These are phyloP conservation scores for Xylariomycetidae sp. DNA, from an alignment of 2,329 filamentous ascomycete genomes.

Conservation along the genomic window DNA sequence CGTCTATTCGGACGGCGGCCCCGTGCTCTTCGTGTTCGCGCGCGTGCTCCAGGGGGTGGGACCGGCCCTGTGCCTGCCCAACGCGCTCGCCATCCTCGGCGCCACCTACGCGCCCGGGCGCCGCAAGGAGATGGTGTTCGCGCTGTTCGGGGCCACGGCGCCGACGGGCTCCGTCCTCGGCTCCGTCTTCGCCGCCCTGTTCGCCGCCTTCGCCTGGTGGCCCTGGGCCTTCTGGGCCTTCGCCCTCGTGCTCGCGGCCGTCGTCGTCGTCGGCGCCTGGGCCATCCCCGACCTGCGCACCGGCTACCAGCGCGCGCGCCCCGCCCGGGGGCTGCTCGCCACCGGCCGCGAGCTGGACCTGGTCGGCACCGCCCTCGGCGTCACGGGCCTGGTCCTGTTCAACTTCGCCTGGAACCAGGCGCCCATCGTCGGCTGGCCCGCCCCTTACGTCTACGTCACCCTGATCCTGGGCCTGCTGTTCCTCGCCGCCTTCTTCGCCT, in stretches of 20 bases:
- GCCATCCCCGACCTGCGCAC: conserved; percentile 7
- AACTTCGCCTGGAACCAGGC: conserved; percentile 60
- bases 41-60: conserved; percentile 50
- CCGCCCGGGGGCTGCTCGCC: conserved; percentile 12
- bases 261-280: conserved; percentile 15
- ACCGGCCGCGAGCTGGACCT: conserved; percentile 20
- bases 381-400: conserved; percentile 47
- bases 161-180: conserved; percentile 28
- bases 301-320: conserved; percentile 1
- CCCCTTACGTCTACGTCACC: conserved; percentile 44
- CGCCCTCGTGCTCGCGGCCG: conserved; percentile 21
- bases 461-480: conserved; percentile 49
- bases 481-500: conserved; percentile 44
- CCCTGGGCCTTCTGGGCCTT: conserved; percentile 27
- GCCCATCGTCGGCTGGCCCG: conserved; percentile 45
- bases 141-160: conserved; percentile 30
- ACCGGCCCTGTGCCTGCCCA: conserved; percentile 51
- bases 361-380: conserved; percentile 30
- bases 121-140: conserved; percentile 31
- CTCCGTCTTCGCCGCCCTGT: conserved; percentile 21
- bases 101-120: conserved; percentile 38
- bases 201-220: conserved; percentile 26
- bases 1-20: conserved; percentile 20
- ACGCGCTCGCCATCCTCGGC: conserved; percentile 52
- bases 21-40: conserved; percentile 38